These are phyloP conservation scores for Mucor irregularis DNA, from an alignment of 371 early-diverging fungal species.

Conservation along the genomic window DNA sequence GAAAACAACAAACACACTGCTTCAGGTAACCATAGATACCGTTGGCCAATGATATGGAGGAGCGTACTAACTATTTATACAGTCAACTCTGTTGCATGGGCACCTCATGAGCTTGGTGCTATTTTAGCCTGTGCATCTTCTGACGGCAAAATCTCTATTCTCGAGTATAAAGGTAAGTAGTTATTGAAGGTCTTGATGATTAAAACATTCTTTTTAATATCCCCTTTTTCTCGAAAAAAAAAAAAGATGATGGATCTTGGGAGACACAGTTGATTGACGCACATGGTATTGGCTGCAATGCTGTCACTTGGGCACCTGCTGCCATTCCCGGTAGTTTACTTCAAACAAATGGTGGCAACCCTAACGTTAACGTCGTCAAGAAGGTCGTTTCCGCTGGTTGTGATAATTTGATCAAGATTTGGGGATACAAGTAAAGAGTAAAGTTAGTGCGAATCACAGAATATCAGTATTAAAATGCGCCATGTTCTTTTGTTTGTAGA, in stretches of 20 bases:
- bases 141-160: constrained; percentile 90
- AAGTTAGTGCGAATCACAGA: neutral
- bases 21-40: constrained; percentile 69
- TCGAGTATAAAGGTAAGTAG: constrained; percentile 89
- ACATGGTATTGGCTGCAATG: constrained; percentile 91
- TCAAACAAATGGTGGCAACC: constrained; percentile 64
- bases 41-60: neutral
- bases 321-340: constrained; percentile 83
- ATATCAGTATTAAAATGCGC: no score
- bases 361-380: constrained; percentile 58
- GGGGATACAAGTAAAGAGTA: constrained; percentile 66
- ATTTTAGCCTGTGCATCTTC: constrained; percentile 93
- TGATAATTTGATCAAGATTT: constrained; percentile 94
- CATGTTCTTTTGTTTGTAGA: constrained; percentile 41
- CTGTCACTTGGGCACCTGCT: constrained; percentile 95
- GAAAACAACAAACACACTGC: constrained; percentile 89
- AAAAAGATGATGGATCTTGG: constrained; percentile 81
- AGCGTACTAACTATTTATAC: neutral
- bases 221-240: neutral
- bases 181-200: neutral
- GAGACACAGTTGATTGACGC: constrained; percentile 77
- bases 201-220: neutral
- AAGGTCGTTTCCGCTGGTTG: constrained; percentile 95
- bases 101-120: constrained; percentile 96
- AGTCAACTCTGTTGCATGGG: constrained; percentile 97